Evolutionary conservation across 305 asterid genomes (phyloP).

Genomic region (Coffea humblotiana): DNA sequence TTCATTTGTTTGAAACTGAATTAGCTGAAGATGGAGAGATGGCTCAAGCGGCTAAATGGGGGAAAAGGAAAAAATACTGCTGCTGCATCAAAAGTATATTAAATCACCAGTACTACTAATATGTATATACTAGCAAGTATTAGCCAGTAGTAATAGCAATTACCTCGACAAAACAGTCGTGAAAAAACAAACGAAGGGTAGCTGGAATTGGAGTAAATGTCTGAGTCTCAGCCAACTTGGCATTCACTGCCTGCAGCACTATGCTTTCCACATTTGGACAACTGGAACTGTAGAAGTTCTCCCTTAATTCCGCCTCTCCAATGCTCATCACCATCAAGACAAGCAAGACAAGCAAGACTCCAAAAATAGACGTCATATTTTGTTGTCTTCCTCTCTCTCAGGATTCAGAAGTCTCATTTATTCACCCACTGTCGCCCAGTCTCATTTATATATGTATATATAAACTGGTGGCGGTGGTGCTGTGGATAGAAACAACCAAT

Average conservation of each 20-base stretch:
- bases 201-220: constrained; percentile 65
- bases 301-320: constrained; percentile 48
- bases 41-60: too few relatives aligned
- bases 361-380: constrained; percentile 28
- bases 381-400: constrained; percentile 15
- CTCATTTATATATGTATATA: not conserved
- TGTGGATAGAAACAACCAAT: not conserved
- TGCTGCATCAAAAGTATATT: too few relatives aligned
- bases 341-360: constrained; percentile 28
- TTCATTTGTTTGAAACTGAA: too few relatives aligned
- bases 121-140: not conserved
- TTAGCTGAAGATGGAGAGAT: too few relatives aligned
- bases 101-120: too few relatives aligned
- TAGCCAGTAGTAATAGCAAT: too few relatives aligned
- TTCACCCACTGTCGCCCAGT: too few relatives aligned
- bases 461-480: too few relatives aligned
- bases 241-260: constrained; percentile 44
- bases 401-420: not conserved
- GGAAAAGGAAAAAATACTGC: too few relatives aligned
- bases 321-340: constrained; percentile 29
- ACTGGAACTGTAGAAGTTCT: constrained; percentile 46
- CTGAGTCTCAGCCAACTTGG: constrained; percentile 55
- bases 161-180: constrained; percentile 74
- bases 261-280: constrained; percentile 64
- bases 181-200: constrained; percentile 68